phyloP scores from a whole-genome alignment of 1,284 basidiomycete species.

The Rhodotorula glutinis region DNA sequence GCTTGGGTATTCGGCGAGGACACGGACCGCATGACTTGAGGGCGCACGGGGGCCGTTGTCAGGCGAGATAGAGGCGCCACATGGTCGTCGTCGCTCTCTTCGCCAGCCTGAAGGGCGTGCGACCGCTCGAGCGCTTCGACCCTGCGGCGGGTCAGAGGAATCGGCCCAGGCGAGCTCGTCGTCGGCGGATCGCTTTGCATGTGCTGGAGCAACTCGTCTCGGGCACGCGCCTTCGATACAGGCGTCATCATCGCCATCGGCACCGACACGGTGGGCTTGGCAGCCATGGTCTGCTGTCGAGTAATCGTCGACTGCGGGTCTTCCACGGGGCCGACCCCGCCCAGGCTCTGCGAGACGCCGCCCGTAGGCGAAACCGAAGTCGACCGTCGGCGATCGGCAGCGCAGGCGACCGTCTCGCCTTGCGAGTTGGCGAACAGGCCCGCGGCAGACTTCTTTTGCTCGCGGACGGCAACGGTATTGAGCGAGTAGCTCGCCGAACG shows the following conservation, averaged over 20 bases:
- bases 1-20: neutral
- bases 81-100: constrained; percentile 4
- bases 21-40: neutral
- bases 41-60: neutral
- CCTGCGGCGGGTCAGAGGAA: constrained; percentile 12
- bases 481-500: constrained; percentile 12
- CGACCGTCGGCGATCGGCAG: neutral
- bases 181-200: constrained; percentile 37
- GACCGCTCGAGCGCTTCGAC: constrained; percentile 16
- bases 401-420: constrained; percentile 10
- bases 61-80: neutral
- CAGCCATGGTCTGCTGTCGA: neutral
- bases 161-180: constrained; percentile 19
- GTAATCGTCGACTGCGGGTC: too few species aligned
- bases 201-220: constrained; percentile 32
- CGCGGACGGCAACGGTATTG: constrained; percentile 4
- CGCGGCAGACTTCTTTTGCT: neutral
- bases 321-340: too few species aligned
- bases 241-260: constrained; percentile 3
- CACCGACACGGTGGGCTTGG: neutral
- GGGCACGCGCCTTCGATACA: constrained; percentile 3
- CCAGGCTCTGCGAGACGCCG: neutral
- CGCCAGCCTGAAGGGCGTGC: neutral
- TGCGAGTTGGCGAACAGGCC: neutral
- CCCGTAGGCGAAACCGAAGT: neutral